These are phyloP conservation scores for Microthlaspi erraticum DNA, from an alignment of 345 rosid genomes.

Conservation along the genomic window DNA sequence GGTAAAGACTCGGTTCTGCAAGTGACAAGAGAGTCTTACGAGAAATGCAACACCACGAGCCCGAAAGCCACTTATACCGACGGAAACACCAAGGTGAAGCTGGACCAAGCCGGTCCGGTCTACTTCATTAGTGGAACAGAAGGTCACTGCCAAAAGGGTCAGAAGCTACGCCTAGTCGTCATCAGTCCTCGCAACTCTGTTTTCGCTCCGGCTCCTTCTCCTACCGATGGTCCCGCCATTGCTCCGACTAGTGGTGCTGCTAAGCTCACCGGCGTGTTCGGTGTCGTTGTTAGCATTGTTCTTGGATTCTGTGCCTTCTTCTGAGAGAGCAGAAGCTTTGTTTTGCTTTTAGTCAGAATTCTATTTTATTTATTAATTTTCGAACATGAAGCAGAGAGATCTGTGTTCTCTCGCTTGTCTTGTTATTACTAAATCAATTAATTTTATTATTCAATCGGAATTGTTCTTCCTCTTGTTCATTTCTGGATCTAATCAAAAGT, in stretches of 20 bases:
- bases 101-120: slow-evolving; percentile 40
- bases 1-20: slow-evolving; percentile 57
- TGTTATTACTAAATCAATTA: slow-evolving; percentile 12
- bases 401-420: slow-evolving; percentile 11
- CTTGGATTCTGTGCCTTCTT: slow-evolving; percentile 39
- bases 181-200: slow-evolving; percentile 35
- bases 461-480: not conserved
- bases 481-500: no score
- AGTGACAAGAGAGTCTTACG: slow-evolving; percentile 45
- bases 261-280: slow-evolving; percentile 16
- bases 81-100: slow-evolving; percentile 44
- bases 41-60: slow-evolving; percentile 44
- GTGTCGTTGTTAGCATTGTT: slow-evolving; percentile 12
- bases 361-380: slow-evolving; percentile 34
- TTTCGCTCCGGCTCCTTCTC: slow-evolving; percentile 48
- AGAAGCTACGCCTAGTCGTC: slow-evolving; percentile 44
- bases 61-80: slow-evolving; percentile 40
- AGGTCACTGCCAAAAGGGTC: slow-evolving; percentile 50
- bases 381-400: slow-evolving; percentile 3
- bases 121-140: slow-evolving; percentile 51
- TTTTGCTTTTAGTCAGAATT: not conserved
- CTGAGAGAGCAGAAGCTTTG: slow-evolving; percentile 12
- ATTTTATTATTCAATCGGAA: slow-evolving; percentile 2
- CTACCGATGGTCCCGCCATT: slow-evolving; percentile 44
- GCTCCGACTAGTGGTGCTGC: slow-evolving; percentile 44